A percentile compares a stretch with the other conserved stretches of the same genome.
Conservation (phyloP, 176 grass and related monocot genomes). For the Oryza officinalis region DNA sequence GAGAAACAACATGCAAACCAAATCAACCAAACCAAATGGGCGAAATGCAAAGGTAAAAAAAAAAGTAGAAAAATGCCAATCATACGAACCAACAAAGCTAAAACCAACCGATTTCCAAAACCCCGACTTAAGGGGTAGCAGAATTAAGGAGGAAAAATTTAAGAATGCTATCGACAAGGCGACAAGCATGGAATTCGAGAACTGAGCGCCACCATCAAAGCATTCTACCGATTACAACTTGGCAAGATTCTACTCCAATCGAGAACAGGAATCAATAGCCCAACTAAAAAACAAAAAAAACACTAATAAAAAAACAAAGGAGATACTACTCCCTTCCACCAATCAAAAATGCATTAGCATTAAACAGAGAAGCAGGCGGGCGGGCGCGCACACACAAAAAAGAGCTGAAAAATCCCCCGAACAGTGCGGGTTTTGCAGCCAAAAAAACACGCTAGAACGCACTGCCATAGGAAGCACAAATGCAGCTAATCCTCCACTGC, state of each 20-base stretch:
- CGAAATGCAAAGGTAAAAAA: too few relatives aligned
- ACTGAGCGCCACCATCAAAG: background rate
- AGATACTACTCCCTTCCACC: too few relatives aligned
- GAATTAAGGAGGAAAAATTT: background rate
- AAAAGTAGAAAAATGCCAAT: too few relatives aligned
- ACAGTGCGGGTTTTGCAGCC: too few relatives aligned
- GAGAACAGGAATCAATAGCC: background rate
- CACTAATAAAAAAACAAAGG: too few relatives aligned
- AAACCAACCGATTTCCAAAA: background rate
- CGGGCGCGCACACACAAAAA: too few relatives aligned
- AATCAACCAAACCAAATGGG: background rate
- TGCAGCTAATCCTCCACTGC: background rate
- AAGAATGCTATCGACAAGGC: background rate
- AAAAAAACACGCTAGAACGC: background rate
- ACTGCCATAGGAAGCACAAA: background rate
- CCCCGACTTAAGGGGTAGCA: too few relatives aligned
- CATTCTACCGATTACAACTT: background rate
- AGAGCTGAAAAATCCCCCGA: too few relatives aligned
- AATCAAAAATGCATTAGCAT: too few relatives aligned
- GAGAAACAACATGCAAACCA: background rate
- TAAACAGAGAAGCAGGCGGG: too few relatives aligned
- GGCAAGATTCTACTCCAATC: background rate
- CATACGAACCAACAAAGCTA: background rate
- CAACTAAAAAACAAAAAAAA: background rate
- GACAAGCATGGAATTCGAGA: background rate